These are phyloP conservation scores for Talaromyces trachyspermus DNA, from an alignment of 495 filamentous ascomycete species.

Conservation along the genomic window DNA sequence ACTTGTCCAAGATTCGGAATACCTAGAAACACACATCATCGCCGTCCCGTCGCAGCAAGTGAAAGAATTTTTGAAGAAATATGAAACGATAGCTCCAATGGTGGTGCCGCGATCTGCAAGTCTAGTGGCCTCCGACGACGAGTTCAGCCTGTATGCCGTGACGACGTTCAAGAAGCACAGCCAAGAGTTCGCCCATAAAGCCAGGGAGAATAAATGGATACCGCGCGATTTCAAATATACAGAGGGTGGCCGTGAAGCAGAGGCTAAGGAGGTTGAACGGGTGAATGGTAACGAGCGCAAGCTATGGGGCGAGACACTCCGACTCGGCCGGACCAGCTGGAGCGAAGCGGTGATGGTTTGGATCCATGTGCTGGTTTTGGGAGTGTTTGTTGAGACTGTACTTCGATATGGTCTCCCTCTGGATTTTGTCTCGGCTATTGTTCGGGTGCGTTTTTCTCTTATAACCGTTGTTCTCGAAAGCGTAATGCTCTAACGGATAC, in stretches of 20 bases:
- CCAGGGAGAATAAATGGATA: conserved; percentile 84
- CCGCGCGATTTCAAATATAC: conserved; percentile 90
- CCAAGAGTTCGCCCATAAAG: conserved; percentile 79
- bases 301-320: conserved; percentile 83
- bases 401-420: conserved; percentile 86
- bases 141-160: conserved; percentile 82
- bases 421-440: conserved; percentile 74
- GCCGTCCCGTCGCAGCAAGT: conserved; percentile 69
- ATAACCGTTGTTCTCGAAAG: background rate
- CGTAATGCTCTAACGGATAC: too few relatives aligned
- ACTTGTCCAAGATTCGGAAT: conserved; percentile 85
- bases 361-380: conserved; percentile 81
- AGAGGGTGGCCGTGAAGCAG: conserved; percentile 80
- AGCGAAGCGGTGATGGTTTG: conserved; percentile 92
- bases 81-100: conserved; percentile 78
- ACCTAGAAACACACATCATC: conserved; percentile 89
- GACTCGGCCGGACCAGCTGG: conserved; percentile 79
- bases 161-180: conserved; percentile 88
- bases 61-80: conserved; percentile 82
- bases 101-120: conserved; percentile 84
- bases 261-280: conserved; percentile 73
- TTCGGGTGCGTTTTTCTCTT: conserved; percentile 56
- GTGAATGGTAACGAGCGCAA: conserved; percentile 75
- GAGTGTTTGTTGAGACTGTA: conserved; percentile 96
- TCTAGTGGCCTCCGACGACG: conserved; percentile 70